A percentile compares a stretch with the other conserved stretches of the same genome.
phyloP scores from a whole-genome alignment of 1,284 basidiomycete species.

The Ustanciosporium gigantosporum region DNA sequence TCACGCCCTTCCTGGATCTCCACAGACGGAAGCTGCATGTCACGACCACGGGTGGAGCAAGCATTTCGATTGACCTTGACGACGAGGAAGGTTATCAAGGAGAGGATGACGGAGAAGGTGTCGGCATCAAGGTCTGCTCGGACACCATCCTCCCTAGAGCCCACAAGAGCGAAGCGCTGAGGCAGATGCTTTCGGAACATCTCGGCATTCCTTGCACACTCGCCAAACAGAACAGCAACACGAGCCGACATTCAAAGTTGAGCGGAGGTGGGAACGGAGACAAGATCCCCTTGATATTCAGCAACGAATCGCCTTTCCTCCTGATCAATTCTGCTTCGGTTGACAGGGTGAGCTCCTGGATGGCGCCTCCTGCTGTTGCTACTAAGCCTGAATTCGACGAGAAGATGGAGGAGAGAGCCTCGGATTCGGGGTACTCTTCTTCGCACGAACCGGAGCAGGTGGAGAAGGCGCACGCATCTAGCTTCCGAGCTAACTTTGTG shows the following conservation, averaged over 20 bases:
- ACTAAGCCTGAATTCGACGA: neutral
- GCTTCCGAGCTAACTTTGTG: conserved; percentile 46
- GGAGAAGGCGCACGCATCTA: conserved; percentile 4
- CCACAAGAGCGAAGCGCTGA: conserved; percentile 12
- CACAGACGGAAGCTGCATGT: conserved; percentile 9
- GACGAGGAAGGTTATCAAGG: conserved; percentile 23
- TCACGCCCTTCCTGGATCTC: conserved; percentile 29
- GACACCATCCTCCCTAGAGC: conserved; percentile 14
- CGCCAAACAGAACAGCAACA: conserved; percentile 15
- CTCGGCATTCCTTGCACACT: conserved; percentile 37
- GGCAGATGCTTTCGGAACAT: conserved; percentile 16
- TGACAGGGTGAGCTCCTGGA: conserved; percentile 27
- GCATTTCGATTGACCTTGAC: conserved; percentile 5
- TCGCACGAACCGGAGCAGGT: conserved; percentile 2
- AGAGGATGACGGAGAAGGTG: neutral
- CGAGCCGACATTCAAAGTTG: conserved; percentile 25
- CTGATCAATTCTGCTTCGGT: conserved; percentile 35
- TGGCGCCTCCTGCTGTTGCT: neutral
- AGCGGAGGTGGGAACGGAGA: conserved; percentile 6
- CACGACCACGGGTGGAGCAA: conserved; percentile 1
- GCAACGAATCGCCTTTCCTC: conserved; percentile 50
- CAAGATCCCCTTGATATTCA: conserved; percentile 37
- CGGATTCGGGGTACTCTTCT: conserved; percentile 32
- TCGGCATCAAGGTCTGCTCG: conserved; percentile 13
- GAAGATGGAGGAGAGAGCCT: conserved; percentile 12